Base-by-base conservation (phyloP, 106 monocot species). In the Hemerocallis citrina region DNA sequence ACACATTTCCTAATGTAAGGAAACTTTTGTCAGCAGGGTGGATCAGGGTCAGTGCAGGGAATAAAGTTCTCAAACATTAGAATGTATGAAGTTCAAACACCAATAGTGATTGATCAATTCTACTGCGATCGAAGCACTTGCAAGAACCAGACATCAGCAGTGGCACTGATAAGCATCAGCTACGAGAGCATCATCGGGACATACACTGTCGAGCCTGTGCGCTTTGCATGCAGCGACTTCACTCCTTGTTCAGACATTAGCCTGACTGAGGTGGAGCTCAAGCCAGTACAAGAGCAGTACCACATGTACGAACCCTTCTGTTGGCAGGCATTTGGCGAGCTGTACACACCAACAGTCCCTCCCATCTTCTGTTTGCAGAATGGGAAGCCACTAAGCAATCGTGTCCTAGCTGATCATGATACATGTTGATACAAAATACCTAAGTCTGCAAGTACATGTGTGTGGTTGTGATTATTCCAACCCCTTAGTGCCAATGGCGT, bases 71-170 rank as follows among this genome's bases (percentile, higher is more conserved):
- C 81, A 52, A 93, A 88, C 68, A 93, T 93, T 37, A 59, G 68
- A 64, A 88, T 93, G 14, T 68, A 59, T 7, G 88, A 88, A 46
- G 88, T 93, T 6, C 75, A 93, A 68, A 88, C 69, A 17, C 92
- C 92, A 3, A 85, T 93, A 19, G 61, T 93, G 4, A 93, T 93
- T 13, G 84, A 93, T 52, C 92, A 93, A 60, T 93, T 81, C 71
- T 93, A 93, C 68, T 93, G 92, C 46, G 85, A 93, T 57, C 44
- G 65, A 57, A 73, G 68, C 0, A 40, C 78, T 16, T 93, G 92
- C 78, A 81, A 69, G 71, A 93, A 93, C 58, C 81, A 85, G 57
- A 74, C 92, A 51, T 65, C 73, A 7, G 85, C 85, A 24, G 92
- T 93, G 23, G 79, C 69, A 23, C 39, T 93, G 44, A 71, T 88